Percentiles rank a stretch among this genome's conserved stretches.
Conservation (phyloP, 768 basidiomycete species). For the Gymnopilus junonius region DNA sequence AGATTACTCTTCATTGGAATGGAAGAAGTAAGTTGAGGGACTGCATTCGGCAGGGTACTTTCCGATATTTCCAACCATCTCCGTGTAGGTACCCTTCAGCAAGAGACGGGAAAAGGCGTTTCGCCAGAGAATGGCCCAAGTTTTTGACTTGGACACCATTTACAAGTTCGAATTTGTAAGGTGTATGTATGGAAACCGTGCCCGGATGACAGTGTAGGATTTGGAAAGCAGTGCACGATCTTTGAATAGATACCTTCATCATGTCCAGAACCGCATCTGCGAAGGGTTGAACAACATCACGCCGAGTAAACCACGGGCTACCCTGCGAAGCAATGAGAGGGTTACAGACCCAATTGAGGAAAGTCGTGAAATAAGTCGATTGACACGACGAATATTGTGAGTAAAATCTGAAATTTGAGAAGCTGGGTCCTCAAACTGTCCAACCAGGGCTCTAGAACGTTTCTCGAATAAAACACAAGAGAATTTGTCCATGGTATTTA, state of each 20-base stretch:
- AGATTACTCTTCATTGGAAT: background rate
- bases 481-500: slow-evolving; percentile 10
- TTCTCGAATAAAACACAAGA: slow-evolving; percentile 11
- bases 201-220: slow-evolving; percentile 11
- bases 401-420: slow-evolving; percentile 14
- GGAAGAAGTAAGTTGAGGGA: background rate
- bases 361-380: slow-evolving; percentile 10
- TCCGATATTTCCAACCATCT: slow-evolving; percentile 9
- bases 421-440: slow-evolving; percentile 1
- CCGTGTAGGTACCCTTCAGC: background rate
- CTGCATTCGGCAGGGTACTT: background rate
- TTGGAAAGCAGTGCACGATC: slow-evolving; percentile 7
- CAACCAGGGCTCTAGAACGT: background rate
- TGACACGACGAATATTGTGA: slow-evolving; percentile 12
- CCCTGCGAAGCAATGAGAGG: slow-evolving; percentile 12
- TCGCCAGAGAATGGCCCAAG: background rate
- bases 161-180: slow-evolving; percentile 7
- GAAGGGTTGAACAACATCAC: background rate
- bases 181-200: background rate
- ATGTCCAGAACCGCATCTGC: too few species aligned
- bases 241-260: too few species aligned
- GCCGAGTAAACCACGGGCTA: slow-evolving; percentile 7
- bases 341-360: slow-evolving; percentile 10
- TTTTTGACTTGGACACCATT: background rate
- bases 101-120: background rate